These are phyloP conservation scores for Incumbomyces lentus DNA, from an alignment of 2,329 filamentous ascomycete genomes.

Conservation along the genomic window DNA sequence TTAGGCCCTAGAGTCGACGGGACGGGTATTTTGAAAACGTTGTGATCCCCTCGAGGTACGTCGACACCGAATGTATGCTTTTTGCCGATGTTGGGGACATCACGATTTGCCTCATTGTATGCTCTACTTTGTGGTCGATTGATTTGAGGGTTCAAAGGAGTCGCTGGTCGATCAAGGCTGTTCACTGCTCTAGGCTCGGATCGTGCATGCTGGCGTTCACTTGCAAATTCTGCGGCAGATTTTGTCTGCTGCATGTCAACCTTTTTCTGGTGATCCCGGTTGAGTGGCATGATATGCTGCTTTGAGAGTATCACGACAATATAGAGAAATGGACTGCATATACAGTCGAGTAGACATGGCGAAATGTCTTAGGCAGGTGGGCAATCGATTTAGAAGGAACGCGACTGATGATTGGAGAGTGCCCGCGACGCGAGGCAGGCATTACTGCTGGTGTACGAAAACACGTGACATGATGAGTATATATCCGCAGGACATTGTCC, in stretches of 20 bases:
- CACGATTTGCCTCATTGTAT: not conserved
- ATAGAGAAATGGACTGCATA: not conserved
- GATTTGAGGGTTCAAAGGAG: not conserved
- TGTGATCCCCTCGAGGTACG: not conserved
- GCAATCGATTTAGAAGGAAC: too few species aligned
- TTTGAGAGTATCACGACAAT: not conserved
- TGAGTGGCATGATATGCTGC: not conserved
- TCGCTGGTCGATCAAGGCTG: not conserved
- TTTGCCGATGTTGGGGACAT: not conserved
- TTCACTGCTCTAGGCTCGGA: too few species aligned
- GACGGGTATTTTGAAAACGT: not conserved
- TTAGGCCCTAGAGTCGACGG: not conserved
- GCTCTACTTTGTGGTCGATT: not conserved
- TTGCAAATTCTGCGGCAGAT: not conserved
- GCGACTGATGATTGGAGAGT: too few species aligned
- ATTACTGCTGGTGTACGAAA: too few species aligned
- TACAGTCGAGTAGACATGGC: too few species aligned
- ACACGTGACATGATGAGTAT: too few species aligned
- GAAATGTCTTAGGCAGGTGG: too few species aligned
- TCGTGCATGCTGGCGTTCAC: not conserved
- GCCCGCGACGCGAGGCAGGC: too few species aligned
- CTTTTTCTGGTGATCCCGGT: constrained; percentile 1
- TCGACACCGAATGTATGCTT: not conserved
- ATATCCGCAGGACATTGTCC: too few species aligned
- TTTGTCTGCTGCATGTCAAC: not conserved